Conservation (phyloP, 306 rosid species). For the Vigna angularis region DNA sequence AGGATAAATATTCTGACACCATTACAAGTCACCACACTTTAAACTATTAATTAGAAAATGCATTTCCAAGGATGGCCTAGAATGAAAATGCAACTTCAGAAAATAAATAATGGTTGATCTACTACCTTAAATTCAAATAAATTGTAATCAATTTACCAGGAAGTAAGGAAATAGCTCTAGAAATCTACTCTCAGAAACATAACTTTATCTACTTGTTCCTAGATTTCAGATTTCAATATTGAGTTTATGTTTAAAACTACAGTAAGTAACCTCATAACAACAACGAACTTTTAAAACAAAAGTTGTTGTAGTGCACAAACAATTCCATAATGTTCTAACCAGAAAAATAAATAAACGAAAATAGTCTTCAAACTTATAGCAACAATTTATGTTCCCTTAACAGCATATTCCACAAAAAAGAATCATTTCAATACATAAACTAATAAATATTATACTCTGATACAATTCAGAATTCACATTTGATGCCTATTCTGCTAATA, state of each 20-base stretch:
- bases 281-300: neutral
- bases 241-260: neutral
- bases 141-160: neutral
- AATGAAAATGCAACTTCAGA: neutral
- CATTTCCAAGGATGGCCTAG: slow-evolving; percentile 17
- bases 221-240: slow-evolving; percentile 5
- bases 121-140: neutral
- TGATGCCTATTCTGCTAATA: slow-evolving; percentile 12
- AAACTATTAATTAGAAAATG: neutral
- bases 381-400: neutral
- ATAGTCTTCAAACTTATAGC: neutral
- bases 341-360: neutral
- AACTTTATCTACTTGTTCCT: slow-evolving; percentile 5
- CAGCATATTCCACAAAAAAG: neutral
- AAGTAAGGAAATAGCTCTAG: neutral
- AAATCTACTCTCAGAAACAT: slow-evolving; percentile 1
- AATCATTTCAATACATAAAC: neutral
- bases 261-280: neutral
- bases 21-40: slow-evolving; percentile 12
- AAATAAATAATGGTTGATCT: neutral
- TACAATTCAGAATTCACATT: slow-evolving; percentile 13
- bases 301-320: neutral
- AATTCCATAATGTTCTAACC: neutral
- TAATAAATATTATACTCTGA: slow-evolving; percentile 5
- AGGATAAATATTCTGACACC: neutral